Evolutionary conservation across 495 filamentous ascomycete genomes (phyloP).

Genomic region (Amphirosellinia nigrospora): DNA sequence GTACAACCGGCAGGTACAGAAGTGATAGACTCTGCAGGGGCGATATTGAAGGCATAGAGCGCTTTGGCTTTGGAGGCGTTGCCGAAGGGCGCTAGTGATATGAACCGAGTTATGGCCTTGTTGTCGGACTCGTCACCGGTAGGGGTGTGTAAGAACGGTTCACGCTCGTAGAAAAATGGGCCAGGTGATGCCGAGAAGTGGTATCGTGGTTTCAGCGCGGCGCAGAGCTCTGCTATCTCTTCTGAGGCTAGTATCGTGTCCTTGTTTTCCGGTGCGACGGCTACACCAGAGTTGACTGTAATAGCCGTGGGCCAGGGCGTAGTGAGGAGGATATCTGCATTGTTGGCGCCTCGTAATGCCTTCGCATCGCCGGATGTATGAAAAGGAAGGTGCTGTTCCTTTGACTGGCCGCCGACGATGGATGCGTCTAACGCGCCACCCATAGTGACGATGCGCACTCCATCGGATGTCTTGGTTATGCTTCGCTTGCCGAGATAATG

Average conservation of each 20-base stretch:
- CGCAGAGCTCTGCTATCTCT: slow-evolving; percentile 74
- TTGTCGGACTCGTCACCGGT: slow-evolving; percentile 42
- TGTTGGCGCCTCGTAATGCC: slow-evolving; percentile 71
- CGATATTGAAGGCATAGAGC: slow-evolving; percentile 86
- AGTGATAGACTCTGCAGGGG: slow-evolving; percentile 60
- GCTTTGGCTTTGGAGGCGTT: slow-evolving; percentile 79
- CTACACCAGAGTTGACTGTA: slow-evolving; percentile 55
- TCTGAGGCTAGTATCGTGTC: slow-evolving; percentile 49
- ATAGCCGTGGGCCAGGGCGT: slow-evolving; percentile 81
- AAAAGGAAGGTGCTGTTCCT: slow-evolving; percentile 68
- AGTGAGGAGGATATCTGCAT: slow-evolving; percentile 85
- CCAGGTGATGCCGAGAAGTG: slow-evolving; percentile 75
- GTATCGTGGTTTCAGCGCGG: slow-evolving; percentile 80
- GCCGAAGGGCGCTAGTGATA: slow-evolving; percentile 79
- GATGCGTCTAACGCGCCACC: slow-evolving; percentile 70
- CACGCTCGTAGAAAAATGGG: slow-evolving; percentile 80
- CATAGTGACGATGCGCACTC: slow-evolving; percentile 80
- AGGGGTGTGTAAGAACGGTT: slow-evolving; percentile 80
- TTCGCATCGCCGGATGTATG: slow-evolving; percentile 81
- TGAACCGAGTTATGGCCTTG: slow-evolving; percentile 78
- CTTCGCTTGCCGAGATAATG: slow-evolving; percentile 86
- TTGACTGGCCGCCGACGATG: slow-evolving; percentile 57
- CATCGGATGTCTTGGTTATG: slow-evolving; percentile 86
- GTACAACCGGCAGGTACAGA: slow-evolving; percentile 72
- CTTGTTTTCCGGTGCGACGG: slow-evolving; percentile 56